Base-by-base conservation (phyloP, 2,329 filamentous ascomycete species). In the Clonostachys solani region DNA sequence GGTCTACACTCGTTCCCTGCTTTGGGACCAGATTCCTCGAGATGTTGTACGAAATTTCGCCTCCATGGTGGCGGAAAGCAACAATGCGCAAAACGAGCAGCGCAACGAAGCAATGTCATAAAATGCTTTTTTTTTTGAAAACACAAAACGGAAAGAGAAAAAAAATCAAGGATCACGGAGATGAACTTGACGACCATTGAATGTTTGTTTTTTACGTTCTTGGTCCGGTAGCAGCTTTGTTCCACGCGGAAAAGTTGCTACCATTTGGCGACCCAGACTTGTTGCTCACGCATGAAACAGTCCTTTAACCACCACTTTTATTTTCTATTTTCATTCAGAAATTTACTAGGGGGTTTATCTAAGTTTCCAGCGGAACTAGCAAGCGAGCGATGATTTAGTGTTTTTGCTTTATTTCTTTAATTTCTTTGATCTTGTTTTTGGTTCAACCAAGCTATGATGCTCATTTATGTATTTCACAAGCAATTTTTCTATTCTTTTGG, bases 41-140 rank as follows among this genome's bases (percentile, higher is more conserved):
- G 91, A 97, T 54, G 91, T 97, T 43, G 90, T 99, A 46, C 83
- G 85, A 57, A 90, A 92, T 64, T 97, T 97, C 73, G 89, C 88
- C 59, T 88, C 89, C 68, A 91, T 95, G 80, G 87, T 96, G 57
- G 83, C 87, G 54, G 87, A 94, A 61, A 86, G 80, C 68, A 85
- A 77, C 67, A 72, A 68, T 55, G 64, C 66, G 49, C 65, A 69
- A 58, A 62, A 64, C 53, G 66, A 68, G 56, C 66, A 61, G 57
- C 65, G 67, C 64, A 65, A 68, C 60, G 67, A 72, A 56, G 56
- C 66, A 51, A 66, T 62, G 57, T 67, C 63, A 63, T 71, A 61
- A 64, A 52, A 60, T 60, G 66, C 66, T 55, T 29, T 29, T 55
- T 29, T 29, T 23, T 29, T 29, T 29, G 9, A 29, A 29, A 42